Evolutionary conservation across 805 yeast genomes (phyloP), one percentile per base, ranked within the genome.

Genomic region (Schwanniomyces sp.): DNA sequence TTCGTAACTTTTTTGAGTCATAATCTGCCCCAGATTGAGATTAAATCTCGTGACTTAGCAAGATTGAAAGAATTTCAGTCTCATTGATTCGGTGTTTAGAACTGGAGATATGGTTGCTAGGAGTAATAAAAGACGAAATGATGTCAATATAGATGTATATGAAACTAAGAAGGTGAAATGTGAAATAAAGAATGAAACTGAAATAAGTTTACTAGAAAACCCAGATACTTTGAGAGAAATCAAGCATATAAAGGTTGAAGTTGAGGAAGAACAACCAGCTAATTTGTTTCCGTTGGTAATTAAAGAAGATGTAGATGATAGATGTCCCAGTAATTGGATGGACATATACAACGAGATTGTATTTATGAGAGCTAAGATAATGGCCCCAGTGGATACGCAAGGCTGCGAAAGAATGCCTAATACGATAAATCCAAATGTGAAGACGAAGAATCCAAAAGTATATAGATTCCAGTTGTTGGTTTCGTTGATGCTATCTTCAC

Each of bases 311-410:
- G 29, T 36, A 9, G 8, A 29, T 5, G 25, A 17, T 25, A 45
- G 42, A 14, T 50, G 51, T 16, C 73, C 86, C 0, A 58, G 60
- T 41, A 75, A 78, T 53, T 87, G 86, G 71, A 63, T 69, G 49
- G 70, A 74, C 2, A 78, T 85, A 40, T 86, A 85, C 57, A 70
- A 81, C 43, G 79, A 74, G 49, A 72, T 91, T 29, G 82, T 83
- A 45, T 68, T 65, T 18, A 87, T 90, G 94, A 74, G 97, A 49
- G 55, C 75, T 3, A 72, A 74, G 43, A 74, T 85, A 11, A 64
- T 68, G n/a, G 82, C 97, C 0, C 97, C 97, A 0, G 97, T 91
- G 2, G 97, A 91, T 61, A 75, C 83, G 0, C 82, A 88, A 79
- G 97, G 97, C 5, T 90, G 96, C 63, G 91, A 86, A 21, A 72